phyloP scores from a whole-genome alignment of 371 early-diverging fungal species.

The Rhizopus microsporus region DNA sequence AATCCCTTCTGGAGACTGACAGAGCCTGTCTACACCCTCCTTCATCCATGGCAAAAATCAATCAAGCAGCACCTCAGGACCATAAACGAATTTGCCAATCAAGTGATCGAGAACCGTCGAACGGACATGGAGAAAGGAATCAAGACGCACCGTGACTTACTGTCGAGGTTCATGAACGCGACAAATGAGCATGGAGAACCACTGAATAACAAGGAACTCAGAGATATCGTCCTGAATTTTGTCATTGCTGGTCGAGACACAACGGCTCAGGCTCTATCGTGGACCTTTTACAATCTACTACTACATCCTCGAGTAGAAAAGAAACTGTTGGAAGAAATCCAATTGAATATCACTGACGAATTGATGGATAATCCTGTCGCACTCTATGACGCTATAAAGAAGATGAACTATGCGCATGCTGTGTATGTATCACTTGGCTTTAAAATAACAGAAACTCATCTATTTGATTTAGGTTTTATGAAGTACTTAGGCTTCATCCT shows the following conservation, averaged over 20 bases:
- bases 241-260: constrained; percentile 69
- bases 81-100: constrained; percentile 48
- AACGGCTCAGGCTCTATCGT: constrained; percentile 71
- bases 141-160: constrained; percentile 31
- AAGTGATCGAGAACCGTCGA: constrained; percentile 44
- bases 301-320: constrained; percentile 46
- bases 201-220: constrained; percentile 43
- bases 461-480: constrained; percentile 39
- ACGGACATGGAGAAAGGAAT: constrained; percentile 24
- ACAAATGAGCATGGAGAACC: constrained; percentile 38
- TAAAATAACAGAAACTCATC: not conserved
- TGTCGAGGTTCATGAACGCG: constrained; percentile 39
- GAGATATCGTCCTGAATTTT: constrained; percentile 55
- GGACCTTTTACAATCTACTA: constrained; percentile 60
- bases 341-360: constrained; percentile 29
- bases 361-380: constrained; percentile 34
- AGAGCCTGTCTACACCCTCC: constrained; percentile 30
- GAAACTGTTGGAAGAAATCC: constrained; percentile 51
- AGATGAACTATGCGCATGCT: constrained; percentile 25
- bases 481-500: constrained; percentile 63
- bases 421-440: constrained; percentile 34
- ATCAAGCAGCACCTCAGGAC: constrained; percentile 30
- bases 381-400: constrained; percentile 49
- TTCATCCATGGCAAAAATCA: constrained; percentile 33
- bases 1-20: constrained; percentile 41